Base-by-base conservation (phyloP, 768 basidiomycete genomes). In the Lactifluus hygrophoroides region DNA sequence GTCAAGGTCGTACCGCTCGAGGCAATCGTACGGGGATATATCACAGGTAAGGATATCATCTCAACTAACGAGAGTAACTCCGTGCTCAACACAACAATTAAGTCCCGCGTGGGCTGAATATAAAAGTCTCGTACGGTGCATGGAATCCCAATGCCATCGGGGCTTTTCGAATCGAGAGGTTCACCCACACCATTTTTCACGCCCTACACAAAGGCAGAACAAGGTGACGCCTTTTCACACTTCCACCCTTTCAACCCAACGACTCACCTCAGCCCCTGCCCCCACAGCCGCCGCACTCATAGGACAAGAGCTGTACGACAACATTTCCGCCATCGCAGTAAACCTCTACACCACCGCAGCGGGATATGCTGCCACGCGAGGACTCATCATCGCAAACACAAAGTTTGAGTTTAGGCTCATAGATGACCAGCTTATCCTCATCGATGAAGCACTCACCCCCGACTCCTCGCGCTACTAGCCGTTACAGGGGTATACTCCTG, bases 391-490 rank as follows among this genome's bases (percentile, higher is more conserved):
- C n/a, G n/a, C n/a, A n/a, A n/a, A n/a, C n/a, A n/a, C n/a, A n/a
- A n/a, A n/a, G n/a, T n/a, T n/a, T n/a, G n/a, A n/a, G n/a, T n/a
- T n/a, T n/a, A n/a, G n/a, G n/a, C n/a, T n/a, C n/a, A n/a, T n/a
- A n/a, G n/a, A n/a, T n/a, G n/a, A n/a, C n/a, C n/a, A n/a, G n/a
- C n/a, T n/a, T n/a, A n/a, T n/a, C n/a, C n/a, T n/a, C n/a, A n/a
- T n/a, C n/a, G n/a, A n/a, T n/a, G n/a, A n/a, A n/a, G n/a, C n/a
- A n/a, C n/a, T n/a, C n/a, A n/a, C n/a, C n/a, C n/a, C n/a, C n/a
- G n/a, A n/a, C n/a, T 96, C 94, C 14, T 96, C 93, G 14, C 81
- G 95, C 28, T 99, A 96, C 75, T 98, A 95, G 95, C 90, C 93
- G 1, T 74, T 84, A 5, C 77, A 75, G 6, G 79, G 75, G 3